A percentile compares a stretch with the other conserved stretches of the same genome.
phyloP scores from a whole-genome alignment of 306 rosid species.

The Hippophae tibetana region DNA sequence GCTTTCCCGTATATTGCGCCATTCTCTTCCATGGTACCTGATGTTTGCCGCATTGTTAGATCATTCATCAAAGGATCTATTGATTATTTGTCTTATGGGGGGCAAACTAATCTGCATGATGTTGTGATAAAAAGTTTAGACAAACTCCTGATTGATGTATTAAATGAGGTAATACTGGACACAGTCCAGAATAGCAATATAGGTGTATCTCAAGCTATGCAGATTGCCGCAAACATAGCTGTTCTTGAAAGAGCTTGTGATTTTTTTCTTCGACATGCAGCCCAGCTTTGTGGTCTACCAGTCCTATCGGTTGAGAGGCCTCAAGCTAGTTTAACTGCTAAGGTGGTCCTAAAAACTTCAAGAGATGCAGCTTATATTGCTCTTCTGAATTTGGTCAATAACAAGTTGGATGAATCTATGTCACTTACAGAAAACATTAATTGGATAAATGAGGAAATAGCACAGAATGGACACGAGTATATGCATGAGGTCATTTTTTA shows the following conservation, averaged over 20 bases:
- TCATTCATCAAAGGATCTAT: slow-evolving; percentile 80
- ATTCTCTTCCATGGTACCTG: slow-evolving; percentile 87
- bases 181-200: slow-evolving; percentile 46
- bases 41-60: slow-evolving; percentile 60
- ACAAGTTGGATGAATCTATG: slow-evolving; percentile 68
- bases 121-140: slow-evolving; percentile 61
- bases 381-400: slow-evolving; percentile 46
- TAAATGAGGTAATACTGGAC: slow-evolving; percentile 58
- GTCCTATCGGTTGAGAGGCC: slow-evolving; percentile 53
- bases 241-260: slow-evolving; percentile 89
- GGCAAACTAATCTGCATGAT: slow-evolving; percentile 37
- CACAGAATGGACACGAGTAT: slow-evolving; percentile 54
- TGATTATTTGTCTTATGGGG: slow-evolving; percentile 66
- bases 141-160: slow-evolving; percentile 54
- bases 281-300: slow-evolving; percentile 49
- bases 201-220: slow-evolving; percentile 86
- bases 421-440: slow-evolving; percentile 44
- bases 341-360: slow-evolving; percentile 56
- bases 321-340: slow-evolving; percentile 65
- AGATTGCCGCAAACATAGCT: slow-evolving; percentile 83
- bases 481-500: slow-evolving; percentile 64
- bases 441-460: slow-evolving; percentile 75
- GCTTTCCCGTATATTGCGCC: slow-evolving; percentile 86
- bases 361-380: slow-evolving; percentile 70
- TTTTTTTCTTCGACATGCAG: slow-evolving; percentile 64